These are phyloP conservation scores for Tieghemostelium lacteum DNA, from an alignment of 78 protist species.

Conservation along the genomic window DNA sequence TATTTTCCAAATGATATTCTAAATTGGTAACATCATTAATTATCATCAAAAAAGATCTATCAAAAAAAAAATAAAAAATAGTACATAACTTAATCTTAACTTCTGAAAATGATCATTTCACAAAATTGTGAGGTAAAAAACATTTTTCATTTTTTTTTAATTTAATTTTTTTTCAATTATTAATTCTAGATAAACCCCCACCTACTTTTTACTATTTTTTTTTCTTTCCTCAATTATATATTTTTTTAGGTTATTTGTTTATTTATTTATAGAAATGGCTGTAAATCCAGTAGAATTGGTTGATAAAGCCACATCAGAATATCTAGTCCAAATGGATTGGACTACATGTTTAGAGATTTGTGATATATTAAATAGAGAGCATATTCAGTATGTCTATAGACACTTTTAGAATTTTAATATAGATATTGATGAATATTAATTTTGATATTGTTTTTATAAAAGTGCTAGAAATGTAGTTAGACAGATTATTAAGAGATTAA, in stretches of 20 bases:
- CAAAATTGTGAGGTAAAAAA: too few species aligned
- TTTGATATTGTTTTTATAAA: not conserved
- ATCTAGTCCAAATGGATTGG: slow-evolving; percentile 71
- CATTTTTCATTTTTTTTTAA: not conserved
- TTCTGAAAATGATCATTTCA: too few species aligned
- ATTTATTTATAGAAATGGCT: slow-evolving; percentile 11
- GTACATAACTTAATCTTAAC: too few species aligned
- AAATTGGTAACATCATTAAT: slow-evolving; percentile 35
- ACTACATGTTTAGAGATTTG: slow-evolving; percentile 61
- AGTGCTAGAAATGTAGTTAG: slow-evolving; percentile 75
- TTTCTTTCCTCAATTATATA: too few species aligned
- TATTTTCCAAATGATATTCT: slow-evolving; percentile 73
- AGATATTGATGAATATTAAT: not conserved
- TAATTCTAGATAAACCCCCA: too few species aligned
- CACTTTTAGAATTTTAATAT: not conserved
- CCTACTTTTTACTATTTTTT: too few species aligned
- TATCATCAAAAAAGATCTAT: not conserved
- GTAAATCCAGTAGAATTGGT: slow-evolving; percentile 29
- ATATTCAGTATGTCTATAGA: slow-evolving; percentile 35
- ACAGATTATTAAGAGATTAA: slow-evolving; percentile 44
- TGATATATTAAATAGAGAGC: slow-evolving; percentile 55
- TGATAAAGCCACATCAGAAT: slow-evolving; percentile 70
- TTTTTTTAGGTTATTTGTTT: not conserved
- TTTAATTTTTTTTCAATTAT: not conserved
- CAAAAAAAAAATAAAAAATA: not conserved